Conservation (phyloP, 805 yeast species). For the Candida easanensis region DNA sequence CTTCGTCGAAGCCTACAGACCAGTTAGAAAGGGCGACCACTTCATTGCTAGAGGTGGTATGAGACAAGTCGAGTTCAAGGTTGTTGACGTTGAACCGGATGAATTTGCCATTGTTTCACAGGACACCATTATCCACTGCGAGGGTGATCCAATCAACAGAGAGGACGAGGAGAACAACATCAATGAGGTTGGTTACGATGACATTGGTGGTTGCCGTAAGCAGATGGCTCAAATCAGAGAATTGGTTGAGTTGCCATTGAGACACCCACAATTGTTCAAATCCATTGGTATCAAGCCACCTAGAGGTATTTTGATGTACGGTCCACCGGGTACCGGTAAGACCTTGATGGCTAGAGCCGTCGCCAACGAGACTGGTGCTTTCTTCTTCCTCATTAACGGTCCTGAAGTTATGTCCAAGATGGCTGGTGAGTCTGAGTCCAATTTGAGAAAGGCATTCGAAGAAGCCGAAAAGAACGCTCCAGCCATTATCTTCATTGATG, state of each 20-base stretch:
- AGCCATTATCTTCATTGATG: constrained; percentile 95
- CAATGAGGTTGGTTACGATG: constrained; percentile 97
- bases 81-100: constrained; percentile 96
- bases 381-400: constrained; percentile 96
- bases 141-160: constrained; percentile 97
- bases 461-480: constrained; percentile 99
- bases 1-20: constrained; percentile 98
- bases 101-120: constrained; percentile 98
- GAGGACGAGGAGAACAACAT: constrained; percentile 97
- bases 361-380: constrained; percentile 98
- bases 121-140: constrained; percentile 96
- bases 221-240: constrained; percentile 99
- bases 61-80: constrained; percentile 99
- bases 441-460: constrained; percentile 95
- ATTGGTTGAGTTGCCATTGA: constrained; percentile 93
- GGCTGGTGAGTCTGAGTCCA: constrained; percentile 99
- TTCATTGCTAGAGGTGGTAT: constrained; percentile 97
- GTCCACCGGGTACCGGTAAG: constrained; percentile 99
- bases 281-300: constrained; percentile 99
- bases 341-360: constrained; percentile 99
- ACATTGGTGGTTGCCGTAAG: constrained; percentile 98
- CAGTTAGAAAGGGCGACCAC: constrained; percentile 95
- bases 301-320: constrained; percentile 95
- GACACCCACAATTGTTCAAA: constrained; percentile 98
- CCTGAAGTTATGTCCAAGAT: constrained; percentile 99